Conservation (phyloP, 345 rosid species). For the Erysimum cheiranthoides region DNA sequence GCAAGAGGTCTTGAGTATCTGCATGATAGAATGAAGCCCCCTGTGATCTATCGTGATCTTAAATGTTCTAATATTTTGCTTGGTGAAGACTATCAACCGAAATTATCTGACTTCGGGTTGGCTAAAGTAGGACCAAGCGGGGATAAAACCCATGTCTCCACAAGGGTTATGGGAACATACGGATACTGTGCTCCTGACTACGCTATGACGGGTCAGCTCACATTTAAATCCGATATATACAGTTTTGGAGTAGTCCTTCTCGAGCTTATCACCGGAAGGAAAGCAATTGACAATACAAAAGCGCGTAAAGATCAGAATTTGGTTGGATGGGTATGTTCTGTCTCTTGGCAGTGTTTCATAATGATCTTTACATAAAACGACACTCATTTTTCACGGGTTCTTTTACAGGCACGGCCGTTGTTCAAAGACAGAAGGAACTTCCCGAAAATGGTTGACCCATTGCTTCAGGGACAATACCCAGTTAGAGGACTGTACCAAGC, state of each 20-base stretch:
- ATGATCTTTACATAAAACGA: not conserved
- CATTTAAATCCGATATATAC: constrained; percentile 87
- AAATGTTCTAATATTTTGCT: constrained; percentile 91
- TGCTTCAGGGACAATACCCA: constrained; percentile 76
- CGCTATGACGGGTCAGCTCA: constrained; percentile 94
- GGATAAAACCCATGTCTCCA: constrained; percentile 88
- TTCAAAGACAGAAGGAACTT: constrained; percentile 86
- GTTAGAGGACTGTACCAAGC: constrained; percentile 85
- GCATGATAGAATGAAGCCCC: constrained; percentile 76
- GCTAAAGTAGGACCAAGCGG: constrained; percentile 96
- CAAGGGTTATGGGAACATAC: constrained; percentile 95
- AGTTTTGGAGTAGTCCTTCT: constrained; percentile 93
- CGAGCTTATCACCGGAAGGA: constrained; percentile 91
- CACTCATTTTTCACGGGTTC: not conserved
- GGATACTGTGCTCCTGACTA: constrained; percentile 98
- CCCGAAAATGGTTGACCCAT: constrained; percentile 74
- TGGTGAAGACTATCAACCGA: constrained; percentile 73
- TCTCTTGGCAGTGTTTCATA: not conserved
- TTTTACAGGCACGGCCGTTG: constrained; percentile 77
- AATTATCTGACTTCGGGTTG: constrained; percentile 91
- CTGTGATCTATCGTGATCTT: constrained; percentile 88
- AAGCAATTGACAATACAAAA: constrained; percentile 70
- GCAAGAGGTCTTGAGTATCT: constrained; percentile 85
- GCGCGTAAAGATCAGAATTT: constrained; percentile 65
- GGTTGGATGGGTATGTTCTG: constrained; percentile 86